phyloP scores from a whole-genome alignment of 768 basidiomycete species.

The Artomyces pyxidatus region DNA sequence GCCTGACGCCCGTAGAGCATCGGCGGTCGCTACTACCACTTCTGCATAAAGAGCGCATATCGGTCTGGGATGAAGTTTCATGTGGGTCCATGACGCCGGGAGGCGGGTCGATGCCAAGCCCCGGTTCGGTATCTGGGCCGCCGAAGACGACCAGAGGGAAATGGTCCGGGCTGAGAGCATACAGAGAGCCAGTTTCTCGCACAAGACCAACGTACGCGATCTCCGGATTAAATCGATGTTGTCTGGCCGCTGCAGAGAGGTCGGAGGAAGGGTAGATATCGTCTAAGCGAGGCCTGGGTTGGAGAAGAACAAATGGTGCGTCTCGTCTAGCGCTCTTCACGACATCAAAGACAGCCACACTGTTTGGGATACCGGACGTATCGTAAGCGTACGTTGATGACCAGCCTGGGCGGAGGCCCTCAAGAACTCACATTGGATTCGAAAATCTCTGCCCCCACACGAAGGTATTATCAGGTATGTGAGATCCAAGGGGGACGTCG shows the following conservation, averaged over 20 bases:
- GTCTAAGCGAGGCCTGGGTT: constrained; percentile 71
- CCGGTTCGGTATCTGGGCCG: constrained; percentile 26
- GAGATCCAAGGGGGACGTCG: constrained; percentile 22
- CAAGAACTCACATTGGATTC: constrained; percentile 54
- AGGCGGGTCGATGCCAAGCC: constrained; percentile 27
- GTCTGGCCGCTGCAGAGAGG: constrained; percentile 20
- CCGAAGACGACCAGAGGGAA: constrained; percentile 81
- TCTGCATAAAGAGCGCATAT: constrained; percentile 19
- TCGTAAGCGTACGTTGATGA: background rate
- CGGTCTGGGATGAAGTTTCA: constrained; percentile 8
- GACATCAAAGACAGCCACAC: constrained; percentile 81
- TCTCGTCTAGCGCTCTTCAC: constrained; percentile 37
- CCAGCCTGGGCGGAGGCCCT: background rate
- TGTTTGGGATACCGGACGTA: too few species aligned
- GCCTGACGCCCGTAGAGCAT: constrained; percentile 57
- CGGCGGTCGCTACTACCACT: constrained; percentile 35
- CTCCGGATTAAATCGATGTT: constrained; percentile 42
- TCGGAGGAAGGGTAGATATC: constrained; percentile 55
- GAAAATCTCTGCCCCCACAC: constrained; percentile 56
- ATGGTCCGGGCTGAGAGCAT: constrained; percentile 73
- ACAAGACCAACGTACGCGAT: constrained; percentile 80
- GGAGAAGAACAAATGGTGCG: constrained; percentile 76
- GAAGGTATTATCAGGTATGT: constrained; percentile 28
- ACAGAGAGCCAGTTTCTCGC: constrained; percentile 64
- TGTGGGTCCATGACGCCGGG: constrained; percentile 21